Evolutionary conservation across 2,329 filamentous ascomycete species (phyloP).

Genomic region (Sclerotinia nivalis): DNA sequence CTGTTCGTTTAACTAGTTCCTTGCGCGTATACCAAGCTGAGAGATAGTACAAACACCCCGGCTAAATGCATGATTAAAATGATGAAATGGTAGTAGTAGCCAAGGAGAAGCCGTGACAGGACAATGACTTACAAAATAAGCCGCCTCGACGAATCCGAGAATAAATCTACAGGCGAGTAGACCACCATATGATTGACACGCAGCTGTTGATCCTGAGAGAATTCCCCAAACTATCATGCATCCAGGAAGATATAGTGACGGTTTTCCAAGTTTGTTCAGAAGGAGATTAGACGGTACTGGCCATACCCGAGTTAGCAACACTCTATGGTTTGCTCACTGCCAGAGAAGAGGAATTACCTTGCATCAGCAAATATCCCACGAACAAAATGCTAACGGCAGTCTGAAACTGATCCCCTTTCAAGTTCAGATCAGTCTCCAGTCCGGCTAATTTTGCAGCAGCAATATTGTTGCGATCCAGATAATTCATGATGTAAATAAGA

Average conservation of each 20-base stretch:
- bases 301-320: neutral
- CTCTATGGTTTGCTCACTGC: neutral
- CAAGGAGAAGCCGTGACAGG: too few species aligned
- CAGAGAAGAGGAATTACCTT: slow-evolving; percentile 30
- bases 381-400: slow-evolving; percentile 46
- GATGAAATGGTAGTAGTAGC: neutral
- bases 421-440: slow-evolving; percentile 46
- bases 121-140: slow-evolving; percentile 50
- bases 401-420: slow-evolving; percentile 47
- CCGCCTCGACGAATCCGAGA: slow-evolving; percentile 56
- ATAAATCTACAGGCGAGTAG: slow-evolving; percentile 51
- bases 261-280: slow-evolving; percentile 51
- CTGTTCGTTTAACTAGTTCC: slow-evolving; percentile 49
- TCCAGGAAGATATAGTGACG: slow-evolving; percentile 52
- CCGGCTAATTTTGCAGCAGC: slow-evolving; percentile 55
- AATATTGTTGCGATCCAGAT: slow-evolving; percentile 61
- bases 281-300: slow-evolving; percentile 50
- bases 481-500: slow-evolving; percentile 71
- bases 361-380: slow-evolving; percentile 45
- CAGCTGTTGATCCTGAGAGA: slow-evolving; percentile 52
- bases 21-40: slow-evolving; percentile 48
- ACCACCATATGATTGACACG: slow-evolving; percentile 49
- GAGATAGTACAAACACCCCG: slow-evolving; percentile 24
- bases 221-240: slow-evolving; percentile 53
- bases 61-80: slow-evolving; percentile 14